Conservation (phyloP, 1,284 basidiomycete species). For the Rhizoctonia solani region DNA sequence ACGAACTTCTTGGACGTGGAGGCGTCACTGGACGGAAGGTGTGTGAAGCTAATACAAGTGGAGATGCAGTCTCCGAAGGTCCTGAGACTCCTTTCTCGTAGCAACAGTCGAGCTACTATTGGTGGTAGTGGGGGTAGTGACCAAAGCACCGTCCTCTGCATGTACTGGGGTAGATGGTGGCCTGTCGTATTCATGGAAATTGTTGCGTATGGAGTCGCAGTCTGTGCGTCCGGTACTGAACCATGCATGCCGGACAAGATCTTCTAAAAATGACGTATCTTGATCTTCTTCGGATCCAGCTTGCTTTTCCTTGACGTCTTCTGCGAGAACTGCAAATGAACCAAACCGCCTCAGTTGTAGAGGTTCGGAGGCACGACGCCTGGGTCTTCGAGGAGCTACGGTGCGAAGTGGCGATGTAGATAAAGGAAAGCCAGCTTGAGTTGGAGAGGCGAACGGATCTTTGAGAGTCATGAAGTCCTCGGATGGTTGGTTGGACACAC, state of each 20-base stretch:
- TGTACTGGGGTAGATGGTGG: no score
- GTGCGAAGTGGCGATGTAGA: conserved; percentile 17
- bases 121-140: not conserved
- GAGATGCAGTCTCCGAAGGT: not conserved
- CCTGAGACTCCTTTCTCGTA: conserved; percentile 1
- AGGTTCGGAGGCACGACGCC: conserved; percentile 23
- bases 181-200: not conserved
- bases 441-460: conserved; percentile 27
- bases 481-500: conserved; percentile 17
- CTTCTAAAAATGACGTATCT: conserved; percentile 18
- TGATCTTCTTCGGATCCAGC: not conserved
- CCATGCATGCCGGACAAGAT: conserved; percentile 18
- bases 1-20: not conserved
- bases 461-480: conserved; percentile 29
- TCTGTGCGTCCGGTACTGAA: conserved; percentile 16
- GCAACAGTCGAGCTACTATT: conserved; percentile 18
- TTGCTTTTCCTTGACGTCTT: conserved; percentile 6
- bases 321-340: conserved; percentile 8
- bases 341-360: conserved; percentile 23
- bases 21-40: conserved; percentile 13
- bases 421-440: conserved; percentile 10
- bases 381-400: conserved; percentile 20
- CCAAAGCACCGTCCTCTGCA: no score
- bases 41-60: not conserved
- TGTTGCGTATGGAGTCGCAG: not conserved